Evolutionary conservation across 169 alveolate genomes (phyloP).

Genomic region (Ichthyophthirius multifiliis): DNA sequence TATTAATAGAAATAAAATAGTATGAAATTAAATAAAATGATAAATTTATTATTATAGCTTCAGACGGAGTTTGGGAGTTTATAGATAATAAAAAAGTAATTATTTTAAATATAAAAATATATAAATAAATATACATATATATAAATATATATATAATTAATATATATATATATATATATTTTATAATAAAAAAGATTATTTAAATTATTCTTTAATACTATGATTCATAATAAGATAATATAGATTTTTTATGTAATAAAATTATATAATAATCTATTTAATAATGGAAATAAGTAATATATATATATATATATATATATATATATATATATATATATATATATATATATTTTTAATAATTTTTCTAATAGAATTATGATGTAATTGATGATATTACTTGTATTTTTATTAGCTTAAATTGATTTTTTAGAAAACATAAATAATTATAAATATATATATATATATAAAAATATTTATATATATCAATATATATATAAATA

Average conservation of each 20-base stretch:
- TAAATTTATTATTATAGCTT: constrained; percentile 67
- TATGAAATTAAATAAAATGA: constrained; percentile 52
- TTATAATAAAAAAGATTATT: too few species aligned
- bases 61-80: constrained; percentile 85
- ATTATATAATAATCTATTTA: constrained; percentile 65
- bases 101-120: too few species aligned
- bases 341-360: not conserved
- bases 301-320: too few species aligned
- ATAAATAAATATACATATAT: too few species aligned
- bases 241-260: constrained; percentile 76
- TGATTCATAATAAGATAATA: constrained; percentile 65
- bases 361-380: constrained; percentile 54
- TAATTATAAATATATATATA: too few species aligned
- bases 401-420: constrained; percentile 67
- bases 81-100: constrained; percentile 51
- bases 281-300: constrained; percentile 55
- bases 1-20: constrained; percentile 34
- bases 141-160: too few species aligned
- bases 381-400: constrained; percentile 87
- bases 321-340: too few species aligned
- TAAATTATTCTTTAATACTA: constrained; percentile 46
- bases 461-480: too few species aligned
- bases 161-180: too few species aligned
- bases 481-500: too few species aligned
- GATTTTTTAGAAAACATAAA: too few species aligned